Conservation (phyloP, 192 early-diverging fungal genomes). For the Phlyctochytrium planicorne region DNA sequence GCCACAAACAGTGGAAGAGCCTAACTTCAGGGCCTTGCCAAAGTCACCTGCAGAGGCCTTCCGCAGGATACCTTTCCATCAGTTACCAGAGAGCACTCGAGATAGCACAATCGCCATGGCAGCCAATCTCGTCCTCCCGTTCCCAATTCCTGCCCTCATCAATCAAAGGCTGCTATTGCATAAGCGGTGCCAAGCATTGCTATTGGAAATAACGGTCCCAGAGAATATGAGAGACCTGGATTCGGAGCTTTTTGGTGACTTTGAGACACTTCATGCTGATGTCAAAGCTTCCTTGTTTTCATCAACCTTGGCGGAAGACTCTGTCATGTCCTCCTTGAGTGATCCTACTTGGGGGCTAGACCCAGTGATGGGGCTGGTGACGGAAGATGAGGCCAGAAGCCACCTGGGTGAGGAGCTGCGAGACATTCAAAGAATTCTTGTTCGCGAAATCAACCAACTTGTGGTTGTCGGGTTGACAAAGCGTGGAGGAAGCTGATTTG, state of each 20-base stretch:
- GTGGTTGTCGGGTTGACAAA: not conserved
- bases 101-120: not conserved
- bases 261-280: not conserved
- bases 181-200: not conserved
- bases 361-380: slow-evolving; percentile 11
- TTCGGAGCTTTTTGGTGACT: not conserved
- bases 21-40: not conserved
- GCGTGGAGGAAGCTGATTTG: not conserved
- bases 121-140: not conserved
- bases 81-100: not conserved
- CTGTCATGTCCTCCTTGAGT: not conserved
- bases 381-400: slow-evolving; percentile 15
- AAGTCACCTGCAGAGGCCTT: not conserved
- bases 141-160: not conserved
- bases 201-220: not conserved
- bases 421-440: slow-evolving; percentile 8
- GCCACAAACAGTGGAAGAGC: no score
- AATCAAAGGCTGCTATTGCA: not conserved
- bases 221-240: not conserved
- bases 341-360: slow-evolving; percentile 25
- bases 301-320: not conserved
- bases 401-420: slow-evolving; percentile 7
- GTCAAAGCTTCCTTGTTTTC: not conserved
- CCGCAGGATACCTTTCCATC: not conserved
- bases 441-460: slow-evolving; percentile 22